Evolutionary conservation across 2,329 filamentous ascomycete species (phyloP).

Genomic region (Neocatenulostroma microsporum): DNA sequence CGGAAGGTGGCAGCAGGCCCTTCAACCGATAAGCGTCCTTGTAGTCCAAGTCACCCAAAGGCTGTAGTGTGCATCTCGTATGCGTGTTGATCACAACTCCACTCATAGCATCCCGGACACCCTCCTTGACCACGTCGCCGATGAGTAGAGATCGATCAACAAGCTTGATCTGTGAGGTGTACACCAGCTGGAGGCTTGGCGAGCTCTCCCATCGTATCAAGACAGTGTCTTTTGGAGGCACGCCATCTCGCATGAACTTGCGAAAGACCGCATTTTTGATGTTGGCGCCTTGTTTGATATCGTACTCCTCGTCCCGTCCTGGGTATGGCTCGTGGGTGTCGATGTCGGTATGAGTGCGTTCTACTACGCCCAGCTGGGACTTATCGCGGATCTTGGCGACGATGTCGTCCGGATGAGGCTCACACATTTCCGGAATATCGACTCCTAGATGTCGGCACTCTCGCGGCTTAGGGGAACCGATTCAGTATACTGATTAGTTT

Average conservation of each 20-base stretch:
- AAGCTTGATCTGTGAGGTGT: conserved; percentile 39
- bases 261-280: conserved; percentile 28
- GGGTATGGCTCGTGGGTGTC: conserved; percentile 41
- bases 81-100: conserved; percentile 47
- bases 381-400: conserved; percentile 17
- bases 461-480: no score
- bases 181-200: conserved; percentile 34
- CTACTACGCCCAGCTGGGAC: conserved; percentile 36
- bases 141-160: conserved; percentile 49
- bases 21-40: conserved; percentile 13
- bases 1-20: conserved; percentile 15
- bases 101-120: conserved; percentile 42
- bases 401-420: conserved; percentile 21
- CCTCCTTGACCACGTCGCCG: conserved; percentile 49
- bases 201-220: conserved; percentile 43
- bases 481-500: no score
- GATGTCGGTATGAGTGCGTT: conserved; percentile 36
- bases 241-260: conserved; percentile 36
- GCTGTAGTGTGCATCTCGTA: conserved; percentile 39
- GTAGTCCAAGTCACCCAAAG: conserved; percentile 23
- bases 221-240: conserved; percentile 46
- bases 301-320: conserved; percentile 21
- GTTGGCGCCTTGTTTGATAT: conserved; percentile 29
- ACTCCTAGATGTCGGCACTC: no score
- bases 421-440: not conserved